These are phyloP conservation scores for Nitzschia sp. DNA, from an alignment of 108 stramenopile genomes.

Conservation along the genomic window DNA sequence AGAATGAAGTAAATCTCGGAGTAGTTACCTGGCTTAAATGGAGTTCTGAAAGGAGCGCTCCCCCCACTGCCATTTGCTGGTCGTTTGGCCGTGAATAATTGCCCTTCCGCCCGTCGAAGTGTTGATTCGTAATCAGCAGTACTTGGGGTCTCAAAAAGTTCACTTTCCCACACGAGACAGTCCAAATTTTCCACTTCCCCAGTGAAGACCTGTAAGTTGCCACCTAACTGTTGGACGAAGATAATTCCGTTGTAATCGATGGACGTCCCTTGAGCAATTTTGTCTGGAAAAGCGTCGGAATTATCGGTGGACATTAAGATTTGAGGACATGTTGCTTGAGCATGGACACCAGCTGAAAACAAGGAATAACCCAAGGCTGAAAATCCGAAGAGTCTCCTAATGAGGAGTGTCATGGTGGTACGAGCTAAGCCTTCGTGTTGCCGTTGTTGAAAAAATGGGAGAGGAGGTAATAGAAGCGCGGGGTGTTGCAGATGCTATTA, in stretches of 20 bases:
- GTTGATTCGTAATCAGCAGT: not conserved
- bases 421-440: no score
- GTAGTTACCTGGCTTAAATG: not conserved
- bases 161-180: constrained; percentile 3
- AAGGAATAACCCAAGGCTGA: not conserved
- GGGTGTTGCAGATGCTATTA: no score
- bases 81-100: not conserved
- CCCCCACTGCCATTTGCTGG: no score
- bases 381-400: not conserved
- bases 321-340: not conserved
- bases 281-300: not conserved
- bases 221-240: constrained; percentile 1
- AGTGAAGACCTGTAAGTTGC: not conserved
- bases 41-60: not conserved
- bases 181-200: not conserved
- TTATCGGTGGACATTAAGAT: not conserved
- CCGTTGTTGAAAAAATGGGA: no score
- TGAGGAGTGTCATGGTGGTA: not conserved
- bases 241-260: not conserved
- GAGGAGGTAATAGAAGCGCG: no score
- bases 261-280: not conserved
- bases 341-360: not conserved
- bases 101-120: not conserved
- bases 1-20: not conserved
- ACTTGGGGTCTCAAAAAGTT: not conserved